A percentile compares a stretch with the other conserved stretches of the same genome.
These are phyloP conservation scores for Aspergillus ibericus DNA, from an alignment of 2,329 filamentous ascomycete species.

Conservation along the genomic window DNA sequence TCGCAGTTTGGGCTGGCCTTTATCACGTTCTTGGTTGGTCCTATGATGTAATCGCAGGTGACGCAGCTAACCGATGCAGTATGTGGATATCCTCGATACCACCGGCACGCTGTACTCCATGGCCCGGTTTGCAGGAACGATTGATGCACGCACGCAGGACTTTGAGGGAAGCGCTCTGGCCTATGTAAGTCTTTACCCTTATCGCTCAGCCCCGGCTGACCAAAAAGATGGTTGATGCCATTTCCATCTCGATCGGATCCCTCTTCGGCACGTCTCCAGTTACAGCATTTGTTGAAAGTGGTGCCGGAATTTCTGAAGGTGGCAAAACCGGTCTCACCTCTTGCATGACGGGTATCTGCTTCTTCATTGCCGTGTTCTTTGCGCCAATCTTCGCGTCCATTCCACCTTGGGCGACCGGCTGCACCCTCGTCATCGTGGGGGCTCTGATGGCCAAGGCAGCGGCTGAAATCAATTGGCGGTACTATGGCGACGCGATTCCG, in stretches of 20 bases:
- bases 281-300: conserved; percentile 85
- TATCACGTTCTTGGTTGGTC: conserved; percentile 69
- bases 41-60: not conserved
- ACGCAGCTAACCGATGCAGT: conserved; percentile 38
- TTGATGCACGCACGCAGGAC: conserved; percentile 80
- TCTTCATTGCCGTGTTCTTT: conserved; percentile 86
- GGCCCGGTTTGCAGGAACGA: conserved; percentile 77
- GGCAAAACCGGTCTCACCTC: conserved; percentile 83
- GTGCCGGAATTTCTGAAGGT: conserved; percentile 84
- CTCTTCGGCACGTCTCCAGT: conserved; percentile 77
- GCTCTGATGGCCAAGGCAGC: conserved; percentile 79
- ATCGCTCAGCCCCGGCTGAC: not conserved
- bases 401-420: conserved; percentile 84
- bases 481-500: conserved; percentile 79
- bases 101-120: conserved; percentile 88
- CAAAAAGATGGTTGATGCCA: conserved; percentile 67
- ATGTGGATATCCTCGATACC: conserved; percentile 84
- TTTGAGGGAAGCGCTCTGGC: conserved; percentile 83
- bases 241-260: conserved; percentile 76
- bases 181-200: conserved; percentile 54
- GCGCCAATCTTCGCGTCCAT: conserved; percentile 88
- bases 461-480: conserved; percentile 84
- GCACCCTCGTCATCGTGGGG: conserved; percentile 84
- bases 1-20: conserved; percentile 79
- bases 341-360: conserved; percentile 75